Evolutionary conservation across 2,329 filamentous ascomycete genomes (phyloP).

Genomic region (Boeremia lycopersici): DNA sequence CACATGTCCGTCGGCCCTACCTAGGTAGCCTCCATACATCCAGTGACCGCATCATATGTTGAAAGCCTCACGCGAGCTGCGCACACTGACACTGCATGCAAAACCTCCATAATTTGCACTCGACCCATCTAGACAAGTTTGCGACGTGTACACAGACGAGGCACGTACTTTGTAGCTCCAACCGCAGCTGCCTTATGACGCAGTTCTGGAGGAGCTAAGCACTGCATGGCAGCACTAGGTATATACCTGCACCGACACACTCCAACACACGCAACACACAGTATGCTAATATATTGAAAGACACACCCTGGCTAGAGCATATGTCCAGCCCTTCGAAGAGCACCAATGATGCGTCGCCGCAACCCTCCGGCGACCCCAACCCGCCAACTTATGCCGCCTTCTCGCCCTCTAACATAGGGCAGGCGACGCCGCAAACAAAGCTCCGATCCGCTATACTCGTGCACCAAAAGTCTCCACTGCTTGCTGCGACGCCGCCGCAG

Average conservation of each 20-base stretch:
- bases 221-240: conserved; percentile 53
- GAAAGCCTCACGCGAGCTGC: conserved; percentile 13
- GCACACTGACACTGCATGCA: background rate
- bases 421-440: conserved; percentile 70
- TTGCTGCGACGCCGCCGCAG: conserved; percentile 91
- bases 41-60: conserved; percentile 23
- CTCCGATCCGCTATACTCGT: conserved; percentile 91
- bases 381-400: conserved; percentile 86
- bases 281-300: conserved; percentile 41
- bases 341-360: conserved; percentile 46
- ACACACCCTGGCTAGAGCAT: conserved; percentile 50
- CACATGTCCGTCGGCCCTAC: conserved; percentile 35
- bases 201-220: conserved; percentile 29
- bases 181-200: conserved; percentile 43
- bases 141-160: background rate
- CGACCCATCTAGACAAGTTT: background rate
- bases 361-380: conserved; percentile 50
- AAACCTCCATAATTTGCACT: background rate
- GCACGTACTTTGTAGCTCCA: conserved; percentile 31
- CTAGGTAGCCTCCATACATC: conserved; percentile 16
- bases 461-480: conserved; percentile 91
- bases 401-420: conserved; percentile 79
- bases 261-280: conserved; percentile 20
- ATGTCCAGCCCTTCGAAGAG: conserved; percentile 49
- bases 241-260: conserved; percentile 26